These are phyloP conservation scores for Themeda triandra DNA, from an alignment of 176 grass and related monocot species.

Conservation along the genomic window DNA sequence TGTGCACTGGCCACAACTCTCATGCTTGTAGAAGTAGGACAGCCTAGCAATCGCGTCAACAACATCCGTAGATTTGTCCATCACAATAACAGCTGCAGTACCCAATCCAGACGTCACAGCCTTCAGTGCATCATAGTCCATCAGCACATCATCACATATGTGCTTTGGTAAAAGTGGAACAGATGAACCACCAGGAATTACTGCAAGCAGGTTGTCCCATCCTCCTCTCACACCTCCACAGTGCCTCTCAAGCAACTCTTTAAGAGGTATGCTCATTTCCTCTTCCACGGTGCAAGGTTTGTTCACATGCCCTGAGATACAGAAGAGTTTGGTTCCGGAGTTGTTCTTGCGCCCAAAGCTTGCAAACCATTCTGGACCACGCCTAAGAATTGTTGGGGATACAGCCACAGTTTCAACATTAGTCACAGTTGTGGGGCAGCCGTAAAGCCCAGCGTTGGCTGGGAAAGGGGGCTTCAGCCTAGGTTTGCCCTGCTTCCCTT, in stretches of 20 bases:
- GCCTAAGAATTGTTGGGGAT: conserved; percentile 83
- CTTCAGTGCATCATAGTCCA: conserved; percentile 94
- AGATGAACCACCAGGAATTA: conserved; percentile 85
- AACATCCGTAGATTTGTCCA: conserved; percentile 93
- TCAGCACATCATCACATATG: conserved; percentile 88
- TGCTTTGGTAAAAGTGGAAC: conserved; percentile 82
- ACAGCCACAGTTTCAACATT: conserved; percentile 93
- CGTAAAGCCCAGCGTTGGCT: conserved; percentile 80
- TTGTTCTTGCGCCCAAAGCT: conserved; percentile 95
- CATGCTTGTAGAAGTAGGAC: conserved; percentile 94
- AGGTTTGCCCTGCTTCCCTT: conserved; percentile 92
- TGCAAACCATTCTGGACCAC: conserved; percentile 92
- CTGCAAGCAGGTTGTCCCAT: conserved; percentile 86
- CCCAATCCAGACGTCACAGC: conserved; percentile 79
- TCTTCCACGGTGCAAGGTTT: conserved; percentile 96
- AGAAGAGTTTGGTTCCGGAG: conserved; percentile 77
- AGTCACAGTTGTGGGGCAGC: conserved; percentile 89
- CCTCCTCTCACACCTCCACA: conserved; percentile 94
- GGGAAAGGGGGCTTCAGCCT: conserved; percentile 91
- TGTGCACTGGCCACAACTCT: conserved; percentile 94
- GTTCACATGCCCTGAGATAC: conserved; percentile 88
- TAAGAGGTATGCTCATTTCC: conserved; percentile 93
- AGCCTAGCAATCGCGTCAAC: conserved; percentile 87
- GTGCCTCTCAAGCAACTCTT: conserved; percentile 79
- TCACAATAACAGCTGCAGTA: conserved; percentile 83